Evolutionary conservation across 805 yeast genomes (phyloP).

Genomic region (Starmerella bombicola): DNA sequence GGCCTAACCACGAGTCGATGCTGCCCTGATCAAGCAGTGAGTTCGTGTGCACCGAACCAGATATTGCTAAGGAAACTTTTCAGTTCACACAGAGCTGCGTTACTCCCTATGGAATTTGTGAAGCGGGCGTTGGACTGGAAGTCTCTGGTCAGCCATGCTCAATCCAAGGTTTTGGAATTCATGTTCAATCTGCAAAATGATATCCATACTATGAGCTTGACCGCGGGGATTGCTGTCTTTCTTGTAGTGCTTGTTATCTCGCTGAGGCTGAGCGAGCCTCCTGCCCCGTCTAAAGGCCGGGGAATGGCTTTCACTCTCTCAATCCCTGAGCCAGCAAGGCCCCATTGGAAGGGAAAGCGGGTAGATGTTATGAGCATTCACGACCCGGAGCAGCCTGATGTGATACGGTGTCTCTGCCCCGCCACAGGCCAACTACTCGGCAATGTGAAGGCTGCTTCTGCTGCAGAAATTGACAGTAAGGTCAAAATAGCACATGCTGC

Average conservation of each 20-base stretch:
- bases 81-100: no score
- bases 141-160: not conserved
- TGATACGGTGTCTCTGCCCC: conserved; percentile 81
- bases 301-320: conserved; percentile 31
- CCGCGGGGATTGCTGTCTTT: not conserved
- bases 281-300: conserved; percentile 2
- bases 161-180: not conserved
- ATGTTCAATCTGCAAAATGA: not conserved
- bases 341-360: conserved; percentile 86
- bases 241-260: conserved; percentile 2
- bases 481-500: conserved; percentile 37
- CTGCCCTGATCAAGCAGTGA: no score
- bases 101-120: not conserved
- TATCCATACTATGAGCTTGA: not conserved
- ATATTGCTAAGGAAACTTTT: no score
- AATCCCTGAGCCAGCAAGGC: conserved; percentile 64
- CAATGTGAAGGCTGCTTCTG: conserved; percentile 48
- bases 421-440: conserved; percentile 90
- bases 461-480: conserved; percentile 55
- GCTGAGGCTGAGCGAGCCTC: not conserved
- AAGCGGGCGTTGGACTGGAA: not conserved
- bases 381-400: conserved; percentile 50
- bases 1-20: no score
- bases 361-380: conserved; percentile 48
- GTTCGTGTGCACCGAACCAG: no score